Base-by-base conservation (phyloP, 2,329 filamentous ascomycete species). In the Trichophyton simii region DNA sequence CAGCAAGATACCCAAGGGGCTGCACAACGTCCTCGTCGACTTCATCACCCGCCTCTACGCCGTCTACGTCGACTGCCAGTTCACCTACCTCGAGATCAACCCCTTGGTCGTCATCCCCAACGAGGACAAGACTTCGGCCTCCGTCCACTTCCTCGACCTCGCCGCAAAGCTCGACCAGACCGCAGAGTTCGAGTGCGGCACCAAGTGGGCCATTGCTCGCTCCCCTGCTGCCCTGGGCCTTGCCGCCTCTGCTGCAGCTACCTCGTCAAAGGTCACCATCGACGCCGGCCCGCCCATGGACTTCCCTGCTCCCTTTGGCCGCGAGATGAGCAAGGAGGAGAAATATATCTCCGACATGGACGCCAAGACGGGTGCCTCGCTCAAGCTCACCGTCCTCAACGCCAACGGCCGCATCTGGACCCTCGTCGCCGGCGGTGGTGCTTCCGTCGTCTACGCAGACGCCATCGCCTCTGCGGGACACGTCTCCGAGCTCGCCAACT, bases 51-150 rank as follows among this genome's bases (percentile, higher is more conserved):
- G 94, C 71, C 83, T 99, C 68, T 99, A 99, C 76, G 94, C 92
- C 70, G 94, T 99, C 80, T 99, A 97, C 73, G 94, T 97, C 67
- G 94, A 99, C 83, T 95, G 89, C 85, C 94, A 99, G 79, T 99
- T 99, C 85, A 97, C 94, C 73, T 99, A 99, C 82, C 90, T 99
- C 70, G 94, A 99, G 80, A 99, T 99, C 83, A 99, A 99, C 86
- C 94, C 94, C 69, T 82, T 99, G 67, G 94, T 99, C 65, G 94
- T 96, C 75, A 92, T 99, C 71, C 94, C 94, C 76, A 97, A 97
- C 77, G 87, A 84, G 68, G 86, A 91, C 70, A 88, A 84, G 73
- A 97, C 92, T 68, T 96, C 91, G 63, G 94, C 94, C 62, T 87
- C 91, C 48, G 94, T 99, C 60, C 85, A 96, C 84, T 99, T 99